Conservation (phyloP, 208 protist species). For the Acanthamoeba divionensis region DNA sequence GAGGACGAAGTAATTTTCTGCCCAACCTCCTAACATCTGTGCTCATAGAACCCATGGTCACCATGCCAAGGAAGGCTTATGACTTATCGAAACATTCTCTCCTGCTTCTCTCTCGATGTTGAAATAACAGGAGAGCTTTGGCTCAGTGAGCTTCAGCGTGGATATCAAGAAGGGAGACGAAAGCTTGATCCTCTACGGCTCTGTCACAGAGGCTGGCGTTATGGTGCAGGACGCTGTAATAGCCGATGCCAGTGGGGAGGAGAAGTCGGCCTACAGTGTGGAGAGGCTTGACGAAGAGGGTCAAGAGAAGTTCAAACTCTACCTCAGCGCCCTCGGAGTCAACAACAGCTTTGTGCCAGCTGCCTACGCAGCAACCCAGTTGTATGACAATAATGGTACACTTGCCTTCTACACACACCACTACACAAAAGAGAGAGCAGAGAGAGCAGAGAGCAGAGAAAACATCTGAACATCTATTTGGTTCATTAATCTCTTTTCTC, state of each 20-base stretch:
- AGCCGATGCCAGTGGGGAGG: background rate
- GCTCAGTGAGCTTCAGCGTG: background rate
- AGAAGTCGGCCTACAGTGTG: slow-evolving; percentile 12
- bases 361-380: background rate
- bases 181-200: background rate
- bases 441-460: too few relatives aligned
- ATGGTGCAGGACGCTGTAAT: background rate
- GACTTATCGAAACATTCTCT: too few relatives aligned
- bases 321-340: background rate
- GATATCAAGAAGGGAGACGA: slow-evolving; percentile 8
- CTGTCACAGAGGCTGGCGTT: background rate
- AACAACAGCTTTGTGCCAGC: background rate
- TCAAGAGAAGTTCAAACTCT: slow-evolving; percentile 36
- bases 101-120: too few relatives aligned
- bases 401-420: background rate
- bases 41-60: too few relatives aligned
- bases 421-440: too few relatives aligned
- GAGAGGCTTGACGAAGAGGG: slow-evolving; percentile 21
- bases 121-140: background rate
- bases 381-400: background rate
- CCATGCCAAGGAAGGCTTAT: too few relatives aligned
- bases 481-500: background rate
- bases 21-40: too few relatives aligned
- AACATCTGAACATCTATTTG: background rate
- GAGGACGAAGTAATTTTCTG: background rate